Conservation (phyloP, 139 green algal species). For the Chara braunii region DNA sequence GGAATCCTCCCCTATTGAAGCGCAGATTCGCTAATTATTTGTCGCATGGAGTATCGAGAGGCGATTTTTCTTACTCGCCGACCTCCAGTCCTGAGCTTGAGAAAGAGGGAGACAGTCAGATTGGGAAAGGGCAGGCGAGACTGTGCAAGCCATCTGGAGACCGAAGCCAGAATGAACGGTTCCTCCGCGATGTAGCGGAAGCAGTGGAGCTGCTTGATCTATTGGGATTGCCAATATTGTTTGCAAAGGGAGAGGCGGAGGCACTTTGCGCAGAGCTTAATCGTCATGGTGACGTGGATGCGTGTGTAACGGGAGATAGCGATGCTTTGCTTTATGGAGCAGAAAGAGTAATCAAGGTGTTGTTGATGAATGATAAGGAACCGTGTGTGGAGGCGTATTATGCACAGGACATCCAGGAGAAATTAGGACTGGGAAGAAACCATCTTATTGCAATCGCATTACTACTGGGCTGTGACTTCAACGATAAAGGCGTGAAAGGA, state of each 20-base stretch:
- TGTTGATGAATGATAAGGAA: conserved; percentile 19
- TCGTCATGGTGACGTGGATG: conserved; percentile 4
- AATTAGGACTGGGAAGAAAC: not conserved
- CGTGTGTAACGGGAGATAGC: conserved; percentile 23
- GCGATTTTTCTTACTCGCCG: not conserved
- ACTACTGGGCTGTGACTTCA: conserved; percentile 14
- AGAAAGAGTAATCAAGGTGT: conserved; percentile 2
- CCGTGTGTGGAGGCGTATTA: conserved; percentile 4
- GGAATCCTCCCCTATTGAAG: conserved; percentile 14
- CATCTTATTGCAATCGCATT: conserved; percentile 14
- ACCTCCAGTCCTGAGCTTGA: not conserved
- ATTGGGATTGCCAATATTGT: conserved; percentile 24
- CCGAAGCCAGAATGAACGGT: not conserved
- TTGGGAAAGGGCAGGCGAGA: not conserved
- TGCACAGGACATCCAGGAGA: not conserved
- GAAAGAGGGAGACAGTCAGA: not conserved
- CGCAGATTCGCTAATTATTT: no score
- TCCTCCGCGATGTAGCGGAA: not conserved
- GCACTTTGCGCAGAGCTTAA: conserved; percentile 30
- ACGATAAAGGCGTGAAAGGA: conserved; percentile 10
- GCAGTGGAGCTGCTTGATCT: conserved; percentile 24
- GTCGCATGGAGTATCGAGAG: not conserved
- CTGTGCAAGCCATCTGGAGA: not conserved
- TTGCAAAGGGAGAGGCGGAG: conserved; percentile 19
- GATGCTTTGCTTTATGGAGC: conserved; percentile 33